Evolutionary conservation across 2,329 filamentous ascomycete species (phyloP).

Genomic region (Hymenoscyphus infarciens): DNA sequence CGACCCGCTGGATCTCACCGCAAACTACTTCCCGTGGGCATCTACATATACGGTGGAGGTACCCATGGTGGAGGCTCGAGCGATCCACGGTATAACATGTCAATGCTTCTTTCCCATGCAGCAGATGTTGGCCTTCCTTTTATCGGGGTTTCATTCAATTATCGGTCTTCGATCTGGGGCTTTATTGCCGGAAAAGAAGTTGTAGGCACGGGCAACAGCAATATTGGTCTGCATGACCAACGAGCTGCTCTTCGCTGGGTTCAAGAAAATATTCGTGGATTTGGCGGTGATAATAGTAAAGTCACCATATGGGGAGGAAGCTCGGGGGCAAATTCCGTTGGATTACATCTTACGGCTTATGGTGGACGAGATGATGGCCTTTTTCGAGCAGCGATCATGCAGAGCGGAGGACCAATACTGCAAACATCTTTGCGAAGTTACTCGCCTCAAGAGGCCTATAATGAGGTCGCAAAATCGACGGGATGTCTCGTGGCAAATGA

Average conservation of each 20-base stretch:
- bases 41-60: conserved; percentile 48
- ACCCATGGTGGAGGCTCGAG: conserved; percentile 37
- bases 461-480: too few relatives aligned
- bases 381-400: conserved; percentile 50
- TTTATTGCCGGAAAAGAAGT: conserved; percentile 38
- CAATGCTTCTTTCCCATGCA: conserved; percentile 48
- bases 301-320: conserved; percentile 44
- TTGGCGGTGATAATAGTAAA: conserved; percentile 40
- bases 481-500: too few relatives aligned
- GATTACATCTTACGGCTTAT: conserved; percentile 45
- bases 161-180: conserved; percentile 44
- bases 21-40: conserved; percentile 43
- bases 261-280: conserved; percentile 42
- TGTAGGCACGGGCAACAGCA: conserved; percentile 28
- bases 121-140: conserved; percentile 42
- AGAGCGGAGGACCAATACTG: conserved; percentile 41
- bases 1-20: conserved; percentile 27
- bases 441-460: too few relatives aligned
- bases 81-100: conserved; percentile 54
- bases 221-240: conserved; percentile 44
- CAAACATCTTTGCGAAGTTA: too few relatives aligned
- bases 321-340: conserved; percentile 42
- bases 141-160: conserved; percentile 45
- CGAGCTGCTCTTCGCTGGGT: conserved; percentile 41
- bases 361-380: conserved; percentile 49